A percentile compares a stretch with the other conserved stretches of the same genome.
These are phyloP conservation scores for Jatropha podagrica DNA, from an alignment of 441 rosid species.

Conservation along the genomic window DNA sequence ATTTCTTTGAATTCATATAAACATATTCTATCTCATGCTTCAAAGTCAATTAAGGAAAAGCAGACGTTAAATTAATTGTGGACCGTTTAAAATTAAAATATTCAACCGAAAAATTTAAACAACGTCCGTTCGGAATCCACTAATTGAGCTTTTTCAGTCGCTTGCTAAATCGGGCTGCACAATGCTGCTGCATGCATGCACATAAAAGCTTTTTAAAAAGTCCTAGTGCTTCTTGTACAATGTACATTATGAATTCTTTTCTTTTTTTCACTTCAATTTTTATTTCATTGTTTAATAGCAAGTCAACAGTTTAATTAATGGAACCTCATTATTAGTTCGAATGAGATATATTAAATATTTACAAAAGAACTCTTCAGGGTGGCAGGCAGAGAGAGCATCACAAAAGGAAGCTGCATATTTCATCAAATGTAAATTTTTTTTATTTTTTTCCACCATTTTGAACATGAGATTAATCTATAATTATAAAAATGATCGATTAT, in stretches of 20 bases:
- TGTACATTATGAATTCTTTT: neutral
- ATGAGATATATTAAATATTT: too few species aligned
- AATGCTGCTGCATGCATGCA: slow-evolving; percentile 5
- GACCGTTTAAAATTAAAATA: neutral
- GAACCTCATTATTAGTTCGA: too few species aligned
- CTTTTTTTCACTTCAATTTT: too few species aligned
- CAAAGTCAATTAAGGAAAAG: neutral
- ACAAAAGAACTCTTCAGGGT: too few species aligned
- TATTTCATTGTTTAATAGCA: too few species aligned
- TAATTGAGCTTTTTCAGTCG: neutral
- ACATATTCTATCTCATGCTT: neutral
- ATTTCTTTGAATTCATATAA: neutral
- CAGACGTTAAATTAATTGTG: neutral
- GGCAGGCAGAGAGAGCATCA: neutral
- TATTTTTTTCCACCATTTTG: too few species aligned
- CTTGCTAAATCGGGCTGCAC: neutral
- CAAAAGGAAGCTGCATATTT: neutral
- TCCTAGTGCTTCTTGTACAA: neutral
- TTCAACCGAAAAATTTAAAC: neutral
- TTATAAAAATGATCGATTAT: too few species aligned
- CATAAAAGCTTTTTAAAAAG: neutral
- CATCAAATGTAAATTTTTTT: too few species aligned
- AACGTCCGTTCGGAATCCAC: slow-evolving; percentile 1
- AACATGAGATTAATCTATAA: too few species aligned
- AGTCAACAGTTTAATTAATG: too few species aligned